Evolutionary conservation across 768 basidiomycete species (phyloP), one percentile per base, ranked within the genome.

Genomic region (Trametes cingulata): DNA sequence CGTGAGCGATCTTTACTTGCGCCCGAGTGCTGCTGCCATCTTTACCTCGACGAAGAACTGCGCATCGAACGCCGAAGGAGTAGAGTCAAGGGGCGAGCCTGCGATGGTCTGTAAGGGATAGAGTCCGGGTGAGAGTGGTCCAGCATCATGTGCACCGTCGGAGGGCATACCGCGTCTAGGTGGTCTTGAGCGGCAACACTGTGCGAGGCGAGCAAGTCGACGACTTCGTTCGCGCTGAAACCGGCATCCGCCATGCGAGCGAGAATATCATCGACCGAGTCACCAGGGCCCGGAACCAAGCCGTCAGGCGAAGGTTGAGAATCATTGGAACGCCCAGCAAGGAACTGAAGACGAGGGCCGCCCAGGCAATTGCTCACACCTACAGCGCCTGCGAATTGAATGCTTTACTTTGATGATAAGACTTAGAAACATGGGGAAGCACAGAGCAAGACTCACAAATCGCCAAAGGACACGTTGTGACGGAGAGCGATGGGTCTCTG

Each of bases 331-430:
- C 65, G 69, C 46, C 70, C 61, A 33, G 56, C 63, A 27, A 69
- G 43, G 55, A 69, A 67, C 24, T 61, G 52, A 40, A 68, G 47
- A 2, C 54, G 64, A 6, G 69, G 66, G 27, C 53, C 53, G 20
- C 70, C 67, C 25, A 63, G 58, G 20, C 66, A 67, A 55, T 68
- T 70, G 17, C 66, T 47, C n/a, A 62, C 42, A 13, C 46, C 68
- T 15, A 68, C 68, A 6, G 72, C 69, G 12, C 64, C 68, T 2
- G 66, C 68, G 62, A 72, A 73, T 40, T 68, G 68, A 46, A 74
- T 69, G 48, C 58, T 73, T 13, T 14, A 1, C 5, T 17, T 6
- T 3, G 27, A 2, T 9, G 20, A 25, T 39, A 7, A 39, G 15
- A 22, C 24, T 6, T 5, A 17, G 4, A 17, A 22, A 27, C 9